A percentile compares a stretch with the other conserved stretches of the same genome.
phyloP scores from a whole-genome alignment of 73 alveolate species.

The Tetrahymena malaccensis region DNA sequence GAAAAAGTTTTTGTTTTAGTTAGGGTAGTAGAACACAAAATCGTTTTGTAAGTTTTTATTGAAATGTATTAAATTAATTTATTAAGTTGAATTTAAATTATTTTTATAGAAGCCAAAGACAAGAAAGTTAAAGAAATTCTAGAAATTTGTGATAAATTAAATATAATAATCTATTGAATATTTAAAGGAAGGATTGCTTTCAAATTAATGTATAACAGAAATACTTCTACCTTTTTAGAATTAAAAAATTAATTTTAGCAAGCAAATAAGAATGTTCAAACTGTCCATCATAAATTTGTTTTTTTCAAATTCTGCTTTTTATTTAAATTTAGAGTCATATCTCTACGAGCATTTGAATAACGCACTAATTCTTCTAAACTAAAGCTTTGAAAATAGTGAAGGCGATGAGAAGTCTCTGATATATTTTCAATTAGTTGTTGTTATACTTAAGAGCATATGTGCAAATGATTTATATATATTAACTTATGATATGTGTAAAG shows the following conservation, averaged over 20 bases:
- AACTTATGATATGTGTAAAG: neutral
- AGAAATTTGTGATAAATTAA: neutral
- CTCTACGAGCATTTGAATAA: neutral
- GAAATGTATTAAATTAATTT: too few relatives aligned
- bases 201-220: neutral
- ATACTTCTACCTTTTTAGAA: neutral
- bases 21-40: too few relatives aligned
- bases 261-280: neutral
- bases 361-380: neutral
- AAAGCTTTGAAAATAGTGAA: too few relatives aligned
- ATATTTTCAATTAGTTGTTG: neutral
- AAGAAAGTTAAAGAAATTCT: neutral
- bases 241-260: too few relatives aligned
- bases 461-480: neutral
- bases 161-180: neutral
- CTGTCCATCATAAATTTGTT: neutral
- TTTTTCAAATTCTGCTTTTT: neutral
- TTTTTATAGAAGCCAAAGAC: too few relatives aligned
- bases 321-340: neutral
- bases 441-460: neutral
- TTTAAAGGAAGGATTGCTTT: neutral
- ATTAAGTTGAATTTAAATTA: too few relatives aligned
- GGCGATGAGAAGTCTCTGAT: neutral
- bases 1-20: too few relatives aligned
- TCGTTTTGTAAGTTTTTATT: too few relatives aligned